A percentile compares a stretch with the other conserved stretches of the same genome.
phyloP scores from a whole-genome alignment of 371 early-diverging fungal genomes.

The Nematocida homosporus region DNA sequence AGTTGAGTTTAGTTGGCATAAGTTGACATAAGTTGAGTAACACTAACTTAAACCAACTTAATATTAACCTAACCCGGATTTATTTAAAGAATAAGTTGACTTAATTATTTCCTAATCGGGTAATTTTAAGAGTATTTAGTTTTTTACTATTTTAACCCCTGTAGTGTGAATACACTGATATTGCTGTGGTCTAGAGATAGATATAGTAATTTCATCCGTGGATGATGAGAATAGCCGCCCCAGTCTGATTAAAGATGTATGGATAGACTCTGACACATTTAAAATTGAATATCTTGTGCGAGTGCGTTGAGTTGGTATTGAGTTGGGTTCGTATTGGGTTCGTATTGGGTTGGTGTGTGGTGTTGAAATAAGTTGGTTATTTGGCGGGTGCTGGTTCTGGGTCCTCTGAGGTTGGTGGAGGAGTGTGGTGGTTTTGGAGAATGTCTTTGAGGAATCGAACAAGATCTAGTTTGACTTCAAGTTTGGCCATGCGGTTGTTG shows the following conservation, averaged over 20 bases:
- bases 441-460: slow-evolving; percentile 52
- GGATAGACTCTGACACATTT: slow-evolving; percentile 53
- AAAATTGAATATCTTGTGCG: slow-evolving; percentile 17
- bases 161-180: too few species aligned
- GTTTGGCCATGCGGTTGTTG: slow-evolving; percentile 63
- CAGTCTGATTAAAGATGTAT: slow-evolving; percentile 55
- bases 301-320: neutral
- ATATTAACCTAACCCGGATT: too few species aligned
- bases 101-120: neutral
- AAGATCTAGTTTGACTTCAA: slow-evolving; percentile 64
- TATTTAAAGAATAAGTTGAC: neutral
- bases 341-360: too few species aligned
- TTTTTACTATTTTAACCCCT: slow-evolving; percentile 18
- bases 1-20: too few species aligned
- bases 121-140: slow-evolving; percentile 16
- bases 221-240: slow-evolving; percentile 57
- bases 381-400: neutral
- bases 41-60: too few species aligned
- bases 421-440: neutral
- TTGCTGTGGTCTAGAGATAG: too few species aligned
- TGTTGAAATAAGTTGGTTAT: neutral
- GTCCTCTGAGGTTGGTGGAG: neutral
- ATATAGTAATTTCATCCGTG: too few species aligned
- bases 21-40: too few species aligned
- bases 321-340: too few species aligned